Evolutionary conservation across 371 early-diverging fungal species (phyloP).

Genomic region (Rhizopus stolonifer): DNA sequence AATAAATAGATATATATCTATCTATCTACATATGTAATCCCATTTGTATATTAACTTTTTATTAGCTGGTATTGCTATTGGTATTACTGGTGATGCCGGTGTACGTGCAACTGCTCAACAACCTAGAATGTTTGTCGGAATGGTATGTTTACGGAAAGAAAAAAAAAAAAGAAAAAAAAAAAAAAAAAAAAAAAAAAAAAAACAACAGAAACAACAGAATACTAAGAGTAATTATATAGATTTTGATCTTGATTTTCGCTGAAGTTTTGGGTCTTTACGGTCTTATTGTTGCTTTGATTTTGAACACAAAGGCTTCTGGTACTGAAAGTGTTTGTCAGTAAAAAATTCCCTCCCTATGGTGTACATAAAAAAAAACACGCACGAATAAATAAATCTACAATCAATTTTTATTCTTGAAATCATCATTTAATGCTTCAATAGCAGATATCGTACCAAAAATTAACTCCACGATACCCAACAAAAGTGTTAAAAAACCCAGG

Average conservation of each 20-base stretch:
- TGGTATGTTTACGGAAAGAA: constrained; percentile 87
- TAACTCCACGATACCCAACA: constrained; percentile 61
- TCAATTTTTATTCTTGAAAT: constrained; percentile 20
- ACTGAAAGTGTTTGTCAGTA: constrained; percentile 39
- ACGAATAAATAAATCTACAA: neutral
- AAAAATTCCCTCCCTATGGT: too few species aligned
- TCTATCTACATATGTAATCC: too few species aligned
- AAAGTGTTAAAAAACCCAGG: constrained; percentile 49
- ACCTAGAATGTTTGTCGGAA: constrained; percentile 89
- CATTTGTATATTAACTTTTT: too few species aligned
- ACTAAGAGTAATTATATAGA: constrained; percentile 28
- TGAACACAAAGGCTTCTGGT: constrained; percentile 84
- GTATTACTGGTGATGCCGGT: constrained; percentile 93
- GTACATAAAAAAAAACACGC: too few species aligned
- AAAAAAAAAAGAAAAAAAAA: neutral
- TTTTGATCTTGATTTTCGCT: constrained; percentile 96
- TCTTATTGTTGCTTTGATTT: constrained; percentile 92
- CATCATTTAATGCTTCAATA: constrained; percentile 46
- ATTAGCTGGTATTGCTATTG: constrained; percentile 90
- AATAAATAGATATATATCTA: neutral
- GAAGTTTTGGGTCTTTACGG: constrained; percentile 96
- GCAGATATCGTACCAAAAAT: constrained; percentile 64
- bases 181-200: neutral
- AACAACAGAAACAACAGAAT: too few species aligned
- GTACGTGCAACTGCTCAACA: constrained; percentile 90